Base-by-base conservation (phyloP, 2,329 filamentous ascomycete genomes). In the Microdochium nivale region DNA sequence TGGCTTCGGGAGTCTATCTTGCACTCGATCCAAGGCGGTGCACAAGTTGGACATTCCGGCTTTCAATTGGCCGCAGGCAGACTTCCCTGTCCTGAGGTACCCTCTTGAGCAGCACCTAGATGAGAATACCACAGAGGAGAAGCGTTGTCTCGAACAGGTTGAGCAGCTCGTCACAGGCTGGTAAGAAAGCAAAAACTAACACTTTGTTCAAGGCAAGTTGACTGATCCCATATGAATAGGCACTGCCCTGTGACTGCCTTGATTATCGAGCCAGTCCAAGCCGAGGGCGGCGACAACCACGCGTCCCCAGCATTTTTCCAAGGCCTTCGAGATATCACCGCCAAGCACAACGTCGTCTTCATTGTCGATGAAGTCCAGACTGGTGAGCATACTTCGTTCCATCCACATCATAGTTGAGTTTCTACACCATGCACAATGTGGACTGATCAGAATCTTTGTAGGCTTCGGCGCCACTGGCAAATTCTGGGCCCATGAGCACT, bases 21-120 rank as follows among this genome's bases (percentile, higher is more conserved):
- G 87, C 56, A 92, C 88, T 30, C 84, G 88, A 65, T 87, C 82
- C 67, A 91, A 91, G 75, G 78, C 88, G 51, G 88, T 92, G 59
- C 88, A 92, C 76, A 92, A 92, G 70, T 77, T 92, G 59, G 88
- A 92, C 65, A 91, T 92, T 58, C 88, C 88, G n/a, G 85, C 87
- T 54, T 92, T 92, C 66, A 83, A 91, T 73, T 92, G 88, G 88
- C 88, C 88, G 50, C 86, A 88, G 69, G 87, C 87, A n/a, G 75
- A 84, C 33, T 92, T 92, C 76, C 88, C 88, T n/a, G 60, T 70
- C 27, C 76, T 89, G 58, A 87, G 87, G 69, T 91, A 91, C 69
- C 88, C 88, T 2, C 79, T 91, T 19, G 81, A 87, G 59, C 74
- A 87, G 55, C 76, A 87, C 65, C 78, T 70, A 4, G 75, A 80